phyloP scores from a whole-genome alignment of 2,329 filamentous ascomycete genomes.

The Thermomyces lanuginosus region DNA sequence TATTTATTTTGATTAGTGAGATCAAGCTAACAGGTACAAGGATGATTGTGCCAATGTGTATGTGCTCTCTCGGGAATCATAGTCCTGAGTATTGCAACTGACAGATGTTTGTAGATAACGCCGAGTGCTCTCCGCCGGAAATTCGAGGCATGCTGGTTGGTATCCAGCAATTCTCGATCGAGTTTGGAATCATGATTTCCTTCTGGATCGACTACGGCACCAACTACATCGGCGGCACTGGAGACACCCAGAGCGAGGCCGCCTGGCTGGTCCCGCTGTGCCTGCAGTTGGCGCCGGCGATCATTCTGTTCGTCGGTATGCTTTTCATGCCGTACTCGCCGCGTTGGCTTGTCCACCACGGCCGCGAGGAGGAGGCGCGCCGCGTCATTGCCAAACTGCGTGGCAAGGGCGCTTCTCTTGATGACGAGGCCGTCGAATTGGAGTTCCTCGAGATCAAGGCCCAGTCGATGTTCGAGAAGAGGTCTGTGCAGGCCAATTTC shows the following conservation, averaged over 20 bases:
- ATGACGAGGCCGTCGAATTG: conserved; percentile 53
- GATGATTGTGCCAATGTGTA: conserved; percentile 34
- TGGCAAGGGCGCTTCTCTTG: conserved; percentile 35
- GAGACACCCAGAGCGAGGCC: conserved; percentile 42
- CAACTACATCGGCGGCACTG: conserved; percentile 48
- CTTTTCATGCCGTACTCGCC: conserved; percentile 70
- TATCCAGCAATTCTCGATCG: conserved; percentile 48
- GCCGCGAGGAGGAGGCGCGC: conserved; percentile 51
- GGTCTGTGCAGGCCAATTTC: conserved; percentile 49
- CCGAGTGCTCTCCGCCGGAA: conserved; percentile 38
- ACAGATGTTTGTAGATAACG: conserved; percentile 31
- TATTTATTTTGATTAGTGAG: not conserved
- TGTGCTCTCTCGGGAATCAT: conserved; percentile 40
- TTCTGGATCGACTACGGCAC: conserved; percentile 23
- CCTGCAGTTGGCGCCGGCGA: conserved; percentile 44
- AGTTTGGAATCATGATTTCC: conserved; percentile 39
- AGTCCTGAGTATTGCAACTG: conserved; percentile 42
- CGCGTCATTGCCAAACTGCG: conserved; percentile 48
- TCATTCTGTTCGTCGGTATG: conserved; percentile 53
- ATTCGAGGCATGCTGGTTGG: conserved; percentile 50
- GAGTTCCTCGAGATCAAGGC: conserved; percentile 77
- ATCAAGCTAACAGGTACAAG: conserved; percentile 2
- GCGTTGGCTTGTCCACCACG: conserved; percentile 56
- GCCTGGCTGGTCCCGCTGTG: conserved; percentile 33
- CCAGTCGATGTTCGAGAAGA: conserved; percentile 61